These are phyloP conservation scores for Symbiotaphrina buchneri DNA, from an alignment of 495 filamentous ascomycete species.

Conservation along the genomic window DNA sequence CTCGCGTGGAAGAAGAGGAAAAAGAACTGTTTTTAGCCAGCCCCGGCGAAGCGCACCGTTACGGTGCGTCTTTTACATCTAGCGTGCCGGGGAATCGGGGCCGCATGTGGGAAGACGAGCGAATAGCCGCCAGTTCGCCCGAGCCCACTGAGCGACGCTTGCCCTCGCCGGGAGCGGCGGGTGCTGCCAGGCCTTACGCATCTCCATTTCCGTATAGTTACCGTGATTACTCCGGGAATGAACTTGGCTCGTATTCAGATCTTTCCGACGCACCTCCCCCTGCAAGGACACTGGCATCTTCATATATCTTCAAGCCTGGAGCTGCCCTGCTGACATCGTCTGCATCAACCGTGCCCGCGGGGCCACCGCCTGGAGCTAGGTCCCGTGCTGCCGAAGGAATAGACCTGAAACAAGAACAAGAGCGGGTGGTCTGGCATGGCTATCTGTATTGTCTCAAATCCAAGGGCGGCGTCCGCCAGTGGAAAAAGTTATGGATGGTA, in stretches of 20 bases:
- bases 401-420: conserved; percentile 31
- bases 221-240: conserved; percentile 67
- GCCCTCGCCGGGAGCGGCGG: no score
- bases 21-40: conserved; percentile 52
- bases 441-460: conserved; percentile 71
- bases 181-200: conserved; percentile 15
- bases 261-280: conserved; percentile 44
- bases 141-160: neutral
- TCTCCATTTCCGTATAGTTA: conserved; percentile 15
- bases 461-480: conserved; percentile 72
- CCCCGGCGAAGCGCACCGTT: conserved; percentile 19
- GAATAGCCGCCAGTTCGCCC: conserved; percentile 4
- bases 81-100: neutral
- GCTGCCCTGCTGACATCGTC: conserved; percentile 5
- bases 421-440: conserved; percentile 75
- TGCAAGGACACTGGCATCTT: no score
- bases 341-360: conserved; percentile 23
- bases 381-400: conserved; percentile 22
- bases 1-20: conserved; percentile 68
- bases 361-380: conserved; percentile 29
- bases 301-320: neutral
- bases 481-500: conserved; percentile 89
- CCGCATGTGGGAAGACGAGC: conserved; percentile 1
- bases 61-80: conserved; percentile 4
- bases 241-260: conserved; percentile 74